Conservation (phyloP, 139 green algal species). For the Marvania coccoides region DNA sequence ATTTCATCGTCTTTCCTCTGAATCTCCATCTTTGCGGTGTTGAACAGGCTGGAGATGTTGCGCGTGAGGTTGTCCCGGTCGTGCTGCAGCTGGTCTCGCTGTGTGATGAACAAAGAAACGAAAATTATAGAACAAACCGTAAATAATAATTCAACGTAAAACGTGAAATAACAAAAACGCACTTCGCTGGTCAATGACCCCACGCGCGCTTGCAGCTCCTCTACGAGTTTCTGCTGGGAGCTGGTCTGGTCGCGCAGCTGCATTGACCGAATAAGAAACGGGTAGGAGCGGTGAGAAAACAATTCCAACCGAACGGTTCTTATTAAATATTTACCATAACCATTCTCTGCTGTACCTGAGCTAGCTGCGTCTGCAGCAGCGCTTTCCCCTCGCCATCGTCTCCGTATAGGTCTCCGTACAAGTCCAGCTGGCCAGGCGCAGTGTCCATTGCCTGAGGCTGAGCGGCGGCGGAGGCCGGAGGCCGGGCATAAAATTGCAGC, state of each 20-base stretch:
- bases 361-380: constrained; percentile 16
- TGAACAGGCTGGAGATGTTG: constrained; percentile 64
- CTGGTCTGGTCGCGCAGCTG: constrained; percentile 3
- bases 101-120: not conserved
- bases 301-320: no score
- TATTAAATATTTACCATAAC: not conserved
- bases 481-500: no score
- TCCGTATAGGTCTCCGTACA: constrained; percentile 22
- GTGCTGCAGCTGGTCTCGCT: constrained; percentile 28
- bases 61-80: constrained; percentile 34
- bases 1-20: constrained; percentile 51
- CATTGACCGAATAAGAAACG: not conserved
- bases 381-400: not conserved
- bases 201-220: not conserved
- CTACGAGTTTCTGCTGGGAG: constrained; percentile 2
- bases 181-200: constrained; percentile 6
- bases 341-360: constrained; percentile 6
- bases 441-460: no score
- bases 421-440: not conserved
- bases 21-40: constrained; percentile 66
- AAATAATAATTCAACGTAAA: not conserved
- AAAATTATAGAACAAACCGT: not conserved
- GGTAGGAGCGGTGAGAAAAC: no score
- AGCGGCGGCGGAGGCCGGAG: no score
- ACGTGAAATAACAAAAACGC: not conserved